phyloP scores from a whole-genome alignment of 257 asterid species.

The Penstemon newberryi region DNA sequence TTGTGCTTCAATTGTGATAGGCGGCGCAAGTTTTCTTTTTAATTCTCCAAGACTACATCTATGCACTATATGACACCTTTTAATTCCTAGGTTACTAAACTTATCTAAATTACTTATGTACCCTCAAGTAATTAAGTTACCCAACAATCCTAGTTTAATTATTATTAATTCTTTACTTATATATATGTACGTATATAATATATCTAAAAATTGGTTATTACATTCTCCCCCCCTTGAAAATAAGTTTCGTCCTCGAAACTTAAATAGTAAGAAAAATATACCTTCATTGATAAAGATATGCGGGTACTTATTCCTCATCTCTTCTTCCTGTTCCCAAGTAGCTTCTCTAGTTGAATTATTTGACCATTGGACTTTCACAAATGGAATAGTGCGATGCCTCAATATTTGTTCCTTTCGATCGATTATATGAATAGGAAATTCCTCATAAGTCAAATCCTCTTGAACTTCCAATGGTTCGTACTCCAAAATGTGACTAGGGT shows the following conservation, averaged over 20 bases:
- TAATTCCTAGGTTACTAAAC: too few species aligned
- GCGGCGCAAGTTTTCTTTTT: background rate
- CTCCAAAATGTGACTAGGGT: background rate
- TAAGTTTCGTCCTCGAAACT: constrained; percentile 3
- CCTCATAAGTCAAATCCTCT: background rate
- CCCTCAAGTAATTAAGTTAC: too few species aligned
- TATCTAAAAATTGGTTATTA: background rate
- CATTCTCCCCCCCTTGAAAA: background rate
- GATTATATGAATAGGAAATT: background rate
- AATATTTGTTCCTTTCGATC: background rate
- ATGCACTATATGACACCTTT: too few species aligned
- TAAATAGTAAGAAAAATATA: background rate
- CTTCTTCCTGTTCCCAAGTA: background rate
- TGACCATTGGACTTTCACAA: constrained; percentile 2
- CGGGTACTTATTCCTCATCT: background rate
- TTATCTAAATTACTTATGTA: too few species aligned
- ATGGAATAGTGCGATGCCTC: background rate
- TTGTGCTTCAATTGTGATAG: too few species aligned
- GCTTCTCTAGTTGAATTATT: background rate
- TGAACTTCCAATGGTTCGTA: background rate
- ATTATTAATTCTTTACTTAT: too few species aligned
- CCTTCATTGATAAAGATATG: background rate
- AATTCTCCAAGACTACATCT: too few species aligned
- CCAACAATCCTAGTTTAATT: too few species aligned
- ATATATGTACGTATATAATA: too few species aligned